Conservation (phyloP, 495 filamentous ascomycete genomes). For the Trichoderma parareesei region DNA sequence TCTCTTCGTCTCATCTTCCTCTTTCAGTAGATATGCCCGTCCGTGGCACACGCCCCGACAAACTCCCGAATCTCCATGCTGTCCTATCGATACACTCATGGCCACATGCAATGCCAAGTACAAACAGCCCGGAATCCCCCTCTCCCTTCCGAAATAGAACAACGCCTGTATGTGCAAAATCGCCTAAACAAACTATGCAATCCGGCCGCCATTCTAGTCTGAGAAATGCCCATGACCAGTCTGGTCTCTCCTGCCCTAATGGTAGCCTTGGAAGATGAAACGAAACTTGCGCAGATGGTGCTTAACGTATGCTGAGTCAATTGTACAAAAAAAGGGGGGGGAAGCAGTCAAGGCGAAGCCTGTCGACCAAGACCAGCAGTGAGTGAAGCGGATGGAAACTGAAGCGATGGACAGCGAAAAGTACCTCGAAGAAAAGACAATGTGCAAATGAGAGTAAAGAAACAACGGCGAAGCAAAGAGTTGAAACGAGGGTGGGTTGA, state of each 20-base stretch:
- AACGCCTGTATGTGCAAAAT: background rate
- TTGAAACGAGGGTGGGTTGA: background rate
- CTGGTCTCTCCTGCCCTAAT: background rate
- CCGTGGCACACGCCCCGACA: too few species aligned
- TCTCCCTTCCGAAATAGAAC: background rate
- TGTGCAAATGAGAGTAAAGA: too few species aligned
- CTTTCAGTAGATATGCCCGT: background rate
- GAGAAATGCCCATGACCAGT: background rate
- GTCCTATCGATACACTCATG: constrained; percentile 4
- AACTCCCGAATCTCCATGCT: background rate
- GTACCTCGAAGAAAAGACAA: too few species aligned
- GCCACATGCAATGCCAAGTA: background rate
- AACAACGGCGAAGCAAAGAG: background rate
- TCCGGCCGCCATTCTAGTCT: constrained; percentile 2
- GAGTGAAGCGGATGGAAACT: background rate
- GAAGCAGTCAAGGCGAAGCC: background rate
- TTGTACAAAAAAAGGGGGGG: background rate
- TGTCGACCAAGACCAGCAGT: background rate
- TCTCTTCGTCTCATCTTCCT: background rate
- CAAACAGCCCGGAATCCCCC: background rate
- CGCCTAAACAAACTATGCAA: background rate
- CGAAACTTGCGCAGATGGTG: background rate
- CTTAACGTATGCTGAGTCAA: background rate
- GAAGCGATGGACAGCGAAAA: too few species aligned
- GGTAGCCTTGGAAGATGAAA: background rate